These are phyloP conservation scores for Torrubiellomyces zombiae DNA, from an alignment of 2,329 filamentous ascomycete species.

Conservation along the genomic window DNA sequence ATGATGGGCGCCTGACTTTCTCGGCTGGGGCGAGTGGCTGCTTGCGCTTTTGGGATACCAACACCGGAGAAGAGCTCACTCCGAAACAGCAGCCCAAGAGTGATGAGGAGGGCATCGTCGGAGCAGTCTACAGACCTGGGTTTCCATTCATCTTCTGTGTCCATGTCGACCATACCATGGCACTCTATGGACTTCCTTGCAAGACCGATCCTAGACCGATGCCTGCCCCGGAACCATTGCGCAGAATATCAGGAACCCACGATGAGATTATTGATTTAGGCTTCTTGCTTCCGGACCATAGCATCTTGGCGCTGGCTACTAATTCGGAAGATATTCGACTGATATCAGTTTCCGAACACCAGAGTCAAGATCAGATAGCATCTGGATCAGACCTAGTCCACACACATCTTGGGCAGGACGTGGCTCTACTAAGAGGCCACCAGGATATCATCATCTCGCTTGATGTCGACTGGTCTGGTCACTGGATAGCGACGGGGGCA, in stretches of 20 bases:
- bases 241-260: constrained; percentile 85
- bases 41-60: constrained; percentile 69
- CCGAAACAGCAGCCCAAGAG: constrained; percentile 46
- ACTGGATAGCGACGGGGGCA: constrained; percentile 89
- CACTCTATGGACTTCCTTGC: constrained; percentile 44
- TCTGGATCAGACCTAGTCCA: constrained; percentile 6
- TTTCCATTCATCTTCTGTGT: constrained; percentile 62
- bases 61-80: constrained; percentile 64
- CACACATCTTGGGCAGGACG: constrained; percentile 72
- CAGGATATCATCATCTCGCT: constrained; percentile 91
- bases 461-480: constrained; percentile 89
- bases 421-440: constrained; percentile 74
- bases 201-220: constrained; percentile 18
- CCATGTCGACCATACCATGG: constrained; percentile 77
- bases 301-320: constrained; percentile 75
- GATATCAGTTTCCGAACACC: constrained; percentile 47
- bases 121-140: constrained; percentile 47
- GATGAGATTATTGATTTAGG: constrained; percentile 94
- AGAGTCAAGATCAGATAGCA: constrained; percentile 7
- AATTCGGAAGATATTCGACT: constrained; percentile 89
- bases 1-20: constrained; percentile 54
- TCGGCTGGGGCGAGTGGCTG: constrained; percentile 73
- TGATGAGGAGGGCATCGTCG: constrained; percentile 52
- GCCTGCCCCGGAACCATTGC: constrained; percentile 34
- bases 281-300: constrained; percentile 66